Evolutionary conservation across 768 basidiomycete species (phyloP), one percentile per base, ranked within the genome.

Genomic region (Podaxis sp.): DNA sequence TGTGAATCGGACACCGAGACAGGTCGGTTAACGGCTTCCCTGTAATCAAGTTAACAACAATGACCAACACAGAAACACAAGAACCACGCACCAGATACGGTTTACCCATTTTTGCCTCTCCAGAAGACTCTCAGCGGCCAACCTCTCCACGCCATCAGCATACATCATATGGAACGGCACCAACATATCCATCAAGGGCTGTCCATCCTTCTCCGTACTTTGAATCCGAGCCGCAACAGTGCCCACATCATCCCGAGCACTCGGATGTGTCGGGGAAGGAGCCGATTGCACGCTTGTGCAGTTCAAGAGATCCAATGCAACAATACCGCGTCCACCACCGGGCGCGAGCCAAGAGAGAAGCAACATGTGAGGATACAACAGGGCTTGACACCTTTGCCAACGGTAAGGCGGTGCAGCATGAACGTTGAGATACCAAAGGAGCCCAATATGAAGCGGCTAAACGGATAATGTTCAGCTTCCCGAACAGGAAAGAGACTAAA

Each of bases 101-200:
- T 91, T 92, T 12, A 96, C 93, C 95, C 95, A 97, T 73, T 89
- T 86, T 57, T 93, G 89, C 67, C 95, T 81, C 72, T 95, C 92
- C 63, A 90, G 74, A 6, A 94, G 82, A 66, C 92, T 95, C 71
- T 96, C 95, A n/a, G 92, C 89, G 4, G 89, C 95, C 26, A 97
- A 72, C 7, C 95, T 76, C 72, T 97, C 95, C 1, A 95, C 87
- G 1, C 95, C 95, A 72, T 97, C 95, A 11, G 84, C 82, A 71
- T 97, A 97, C 39, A 95, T 71, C 79, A 97, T 83, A 71, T 96
- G 94, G 75, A 97, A 96, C 0, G 95, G 95, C 61, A 93, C 93
- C 3, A 96, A 72, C 62, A 86, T 82, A 64, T 95, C 90, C 78
- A 89, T 78, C 64, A 93, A 72, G 61, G 80, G 75, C 68, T 79